phyloP scores from a whole-genome alignment of 2,329 filamentous ascomycete genomes.

The Didymellaceae sp. region DNA sequence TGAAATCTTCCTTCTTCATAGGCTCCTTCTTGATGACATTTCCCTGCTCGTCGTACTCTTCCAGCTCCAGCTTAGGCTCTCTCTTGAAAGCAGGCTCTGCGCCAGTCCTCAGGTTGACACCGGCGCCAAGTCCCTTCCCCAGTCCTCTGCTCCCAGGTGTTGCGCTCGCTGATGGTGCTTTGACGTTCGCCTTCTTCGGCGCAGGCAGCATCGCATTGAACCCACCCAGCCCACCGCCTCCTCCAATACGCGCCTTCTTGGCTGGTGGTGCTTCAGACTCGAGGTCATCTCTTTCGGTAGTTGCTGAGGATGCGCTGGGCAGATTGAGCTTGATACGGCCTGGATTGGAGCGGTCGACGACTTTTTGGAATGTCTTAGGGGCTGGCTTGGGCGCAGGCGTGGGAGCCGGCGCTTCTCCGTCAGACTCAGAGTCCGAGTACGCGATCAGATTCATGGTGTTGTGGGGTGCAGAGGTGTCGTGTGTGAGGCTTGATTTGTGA shows the following conservation, averaged over 20 bases:
- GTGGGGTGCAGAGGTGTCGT: background rate
- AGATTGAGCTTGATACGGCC: conserved; percentile 86
- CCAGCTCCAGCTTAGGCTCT: conserved; percentile 52
- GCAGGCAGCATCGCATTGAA: conserved; percentile 88
- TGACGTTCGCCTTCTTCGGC: conserved; percentile 66
- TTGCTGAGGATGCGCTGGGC: conserved; percentile 59
- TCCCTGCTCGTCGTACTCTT: conserved; percentile 46
- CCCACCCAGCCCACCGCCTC: conserved; percentile 72
- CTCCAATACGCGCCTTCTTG: conserved; percentile 71
- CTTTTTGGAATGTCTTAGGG: conserved; percentile 73
- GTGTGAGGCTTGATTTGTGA: background rate
- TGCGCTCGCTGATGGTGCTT: conserved; percentile 33
- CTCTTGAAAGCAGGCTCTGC: conserved; percentile 82
- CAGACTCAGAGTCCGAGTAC: conserved; percentile 81
- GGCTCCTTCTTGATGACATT: conserved; percentile 39
- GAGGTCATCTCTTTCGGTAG: conserved; percentile 48
- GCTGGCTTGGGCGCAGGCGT: conserved; percentile 49
- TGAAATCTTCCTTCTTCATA: conserved; percentile 40
- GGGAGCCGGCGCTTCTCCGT: conserved; percentile 57
- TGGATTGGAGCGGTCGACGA: conserved; percentile 80
- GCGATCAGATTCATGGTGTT: conserved; percentile 75
- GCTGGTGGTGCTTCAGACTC: conserved; percentile 61
- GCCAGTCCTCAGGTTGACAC: conserved; percentile 81
- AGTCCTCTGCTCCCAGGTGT: conserved; percentile 41
- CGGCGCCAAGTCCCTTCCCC: conserved; percentile 55